Percentiles rank a stretch among this genome's conserved stretches.
Evolutionary conservation across 345 rosid species (phyloP).

Genomic region (Lumnitzera littorea): DNA sequence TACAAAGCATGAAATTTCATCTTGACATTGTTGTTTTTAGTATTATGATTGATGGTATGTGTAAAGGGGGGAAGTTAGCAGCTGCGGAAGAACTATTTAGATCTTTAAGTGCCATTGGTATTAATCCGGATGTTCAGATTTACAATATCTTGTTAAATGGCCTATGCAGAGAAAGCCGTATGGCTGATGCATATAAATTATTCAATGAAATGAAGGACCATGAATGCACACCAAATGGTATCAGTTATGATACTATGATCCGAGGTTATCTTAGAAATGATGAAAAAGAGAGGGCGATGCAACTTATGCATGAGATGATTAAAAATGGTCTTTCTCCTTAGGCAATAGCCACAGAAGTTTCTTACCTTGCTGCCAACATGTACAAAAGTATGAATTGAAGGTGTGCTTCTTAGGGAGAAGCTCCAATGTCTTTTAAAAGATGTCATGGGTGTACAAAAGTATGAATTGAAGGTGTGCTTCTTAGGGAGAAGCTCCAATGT

Average conservation of each 20-base stretch:
- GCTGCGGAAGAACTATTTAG: background rate
- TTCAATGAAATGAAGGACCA: constrained; percentile 11
- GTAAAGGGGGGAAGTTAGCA: background rate
- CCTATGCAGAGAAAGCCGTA: constrained; percentile 7
- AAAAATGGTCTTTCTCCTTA: too few relatives aligned
- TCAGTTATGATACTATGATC: constrained; percentile 6
- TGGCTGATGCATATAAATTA: constrained; percentile 7
- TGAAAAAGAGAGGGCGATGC: background rate
- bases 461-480: too few relatives aligned
- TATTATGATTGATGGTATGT: constrained; percentile 1
- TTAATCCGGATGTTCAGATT: constrained; percentile 5
- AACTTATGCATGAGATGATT: constrained; percentile 1
- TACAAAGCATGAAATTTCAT: background rate
- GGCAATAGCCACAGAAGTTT: too few relatives aligned
- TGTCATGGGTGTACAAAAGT: too few relatives aligned
- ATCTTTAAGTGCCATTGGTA: background rate
- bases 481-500: too few relatives aligned
- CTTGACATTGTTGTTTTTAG: background rate
- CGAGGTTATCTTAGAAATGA: constrained; percentile 7
- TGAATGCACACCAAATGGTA: constrained; percentile 8
- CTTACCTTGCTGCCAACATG: too few relatives aligned
- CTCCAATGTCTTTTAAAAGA: too few relatives aligned
- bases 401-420: too few relatives aligned
- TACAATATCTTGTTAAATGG: constrained; percentile 14
- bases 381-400: too few relatives aligned